Evolutionary conservation across 2,329 filamentous ascomycete species (phyloP).

Genomic region (Penicillium digitatum): DNA sequence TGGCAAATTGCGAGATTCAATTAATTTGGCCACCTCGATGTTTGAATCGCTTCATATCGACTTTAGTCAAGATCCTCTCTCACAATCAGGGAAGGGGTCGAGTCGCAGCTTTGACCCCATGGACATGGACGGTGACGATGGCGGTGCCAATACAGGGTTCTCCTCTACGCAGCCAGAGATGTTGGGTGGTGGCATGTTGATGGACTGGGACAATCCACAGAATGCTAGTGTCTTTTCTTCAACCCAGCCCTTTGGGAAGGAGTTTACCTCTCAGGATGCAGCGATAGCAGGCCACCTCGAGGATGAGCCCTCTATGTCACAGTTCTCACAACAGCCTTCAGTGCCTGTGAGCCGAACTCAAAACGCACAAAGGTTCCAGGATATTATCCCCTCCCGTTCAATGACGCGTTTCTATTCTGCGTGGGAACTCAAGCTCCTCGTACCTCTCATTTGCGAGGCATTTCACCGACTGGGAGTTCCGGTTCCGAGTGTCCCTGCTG

Average conservation of each 20-base stretch:
- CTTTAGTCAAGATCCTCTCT: conserved; percentile 65
- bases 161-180: conserved; percentile 84
- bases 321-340: conserved; percentile 75
- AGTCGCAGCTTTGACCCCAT: conserved; percentile 55
- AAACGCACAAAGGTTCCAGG: conserved; percentile 78
- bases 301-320: conserved; percentile 77
- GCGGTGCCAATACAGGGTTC: conserved; percentile 48
- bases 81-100: conserved; percentile 38
- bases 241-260: conserved; percentile 46
- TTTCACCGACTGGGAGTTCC: conserved; percentile 83
- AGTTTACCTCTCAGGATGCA: conserved; percentile 33
- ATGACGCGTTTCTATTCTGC: conserved; percentile 90
- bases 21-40: conserved; percentile 90
- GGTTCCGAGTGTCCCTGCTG: conserved; percentile 49
- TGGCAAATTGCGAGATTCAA: conserved; percentile 71
- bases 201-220: conserved; percentile 83
- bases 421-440: conserved; percentile 67
- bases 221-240: conserved; percentile 44
- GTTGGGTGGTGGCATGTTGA: conserved; percentile 67
- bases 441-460: conserved; percentile 74
- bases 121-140: conserved; percentile 60
- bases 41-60: conserved; percentile 87
- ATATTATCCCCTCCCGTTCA: conserved; percentile 83
- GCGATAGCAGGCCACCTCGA: conserved; percentile 62
- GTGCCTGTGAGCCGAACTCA: conserved; percentile 85